Evolutionary conservation across 2,329 filamentous ascomycete species (phyloP), one percentile per base, ranked within the genome.

Genomic region (Thelonectria rubi): DNA sequence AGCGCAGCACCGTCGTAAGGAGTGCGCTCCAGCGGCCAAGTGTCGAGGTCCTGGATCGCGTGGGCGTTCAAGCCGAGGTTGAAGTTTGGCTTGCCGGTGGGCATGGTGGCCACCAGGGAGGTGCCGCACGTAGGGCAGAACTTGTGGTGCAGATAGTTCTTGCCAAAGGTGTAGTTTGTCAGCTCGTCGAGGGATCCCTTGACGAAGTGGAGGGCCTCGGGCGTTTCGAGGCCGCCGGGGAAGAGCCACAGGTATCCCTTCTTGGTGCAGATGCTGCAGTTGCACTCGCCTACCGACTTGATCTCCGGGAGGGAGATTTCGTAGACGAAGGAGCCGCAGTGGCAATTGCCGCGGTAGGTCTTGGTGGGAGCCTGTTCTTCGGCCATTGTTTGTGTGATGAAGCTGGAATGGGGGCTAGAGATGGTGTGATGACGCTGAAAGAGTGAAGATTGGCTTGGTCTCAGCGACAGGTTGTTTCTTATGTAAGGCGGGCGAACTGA

Each of bases 181-280:
- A 87, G 70, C 3, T 70, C 72, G 2, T 74, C 77, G 34, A 74
- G 65, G 63, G 69, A 72, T 34, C 84, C 84, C 69, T 82, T 82
- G 69, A 84, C 74, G 55, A 85, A 70, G n/a, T 68, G 78, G 56
- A 85, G 74, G 43, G 73, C 60, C 39, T 73, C 69, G 3, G 65
- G 68, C 1, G 73, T 61, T 37, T 73, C 69, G 3, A 65, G 68
- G 1, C 66, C 63, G 4, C 70, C 68, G 7, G 75, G 71, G 34
- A 77, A 71, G 18, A 75, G 47, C 71, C 75, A 82, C 39, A 82
- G 70, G 45, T 80, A 80, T 15, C 75, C 81, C 70, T 83, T 84
- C 67, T 79, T 84, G 68, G 65, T 69, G 72, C 89, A 90, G 65
- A 90, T 85, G 76, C 87, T 90, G 77, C 90, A 92, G 74, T 89